These are phyloP conservation scores for Hemerocallis citrina DNA, from an alignment of 106 monocot genomes.

Conservation along the genomic window DNA sequence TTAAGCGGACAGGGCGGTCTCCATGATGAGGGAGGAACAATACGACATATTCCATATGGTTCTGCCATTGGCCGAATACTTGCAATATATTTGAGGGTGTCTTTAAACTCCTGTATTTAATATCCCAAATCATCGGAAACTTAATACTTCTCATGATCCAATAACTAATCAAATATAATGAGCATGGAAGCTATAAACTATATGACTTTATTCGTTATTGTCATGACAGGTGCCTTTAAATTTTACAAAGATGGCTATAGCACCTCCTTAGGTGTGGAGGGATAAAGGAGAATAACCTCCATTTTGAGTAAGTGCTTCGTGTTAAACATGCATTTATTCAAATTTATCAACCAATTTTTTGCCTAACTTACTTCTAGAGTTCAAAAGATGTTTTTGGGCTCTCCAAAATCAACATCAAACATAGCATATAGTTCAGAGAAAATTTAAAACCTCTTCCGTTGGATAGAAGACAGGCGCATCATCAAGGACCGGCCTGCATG, in stretches of 20 bases:
- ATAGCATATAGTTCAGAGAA: neutral
- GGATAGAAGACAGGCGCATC: constrained; percentile 89
- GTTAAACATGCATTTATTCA: too few relatives aligned
- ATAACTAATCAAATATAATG: neutral
- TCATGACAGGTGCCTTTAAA: too few relatives aligned
- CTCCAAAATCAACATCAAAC: too few relatives aligned
- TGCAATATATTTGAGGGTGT: constrained; percentile 56
- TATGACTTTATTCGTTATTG: too few relatives aligned
- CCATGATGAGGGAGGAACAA: constrained; percentile 56
- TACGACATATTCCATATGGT: constrained; percentile 48
- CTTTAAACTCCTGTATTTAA: constrained; percentile 69
- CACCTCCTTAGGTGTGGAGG: too few relatives aligned
- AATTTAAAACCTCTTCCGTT: constrained; percentile 55
- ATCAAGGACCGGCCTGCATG: constrained; percentile 48
- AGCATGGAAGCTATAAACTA: neutral
- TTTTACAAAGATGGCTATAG: too few relatives aligned
- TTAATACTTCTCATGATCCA: neutral
- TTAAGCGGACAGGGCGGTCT: constrained; percentile 68
- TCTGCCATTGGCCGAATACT: constrained; percentile 36
- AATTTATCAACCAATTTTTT: too few relatives aligned
- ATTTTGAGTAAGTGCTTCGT: too few relatives aligned
- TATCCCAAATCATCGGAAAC: neutral
- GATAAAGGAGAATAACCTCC: too few relatives aligned
- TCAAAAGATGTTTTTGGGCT: too few relatives aligned
- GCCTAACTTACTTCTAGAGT: too few relatives aligned